Evolutionary conservation across 805 yeast genomes (phyloP), one percentile per base, ranked within the genome.

Genomic region (Candida namnaoensis): DNA sequence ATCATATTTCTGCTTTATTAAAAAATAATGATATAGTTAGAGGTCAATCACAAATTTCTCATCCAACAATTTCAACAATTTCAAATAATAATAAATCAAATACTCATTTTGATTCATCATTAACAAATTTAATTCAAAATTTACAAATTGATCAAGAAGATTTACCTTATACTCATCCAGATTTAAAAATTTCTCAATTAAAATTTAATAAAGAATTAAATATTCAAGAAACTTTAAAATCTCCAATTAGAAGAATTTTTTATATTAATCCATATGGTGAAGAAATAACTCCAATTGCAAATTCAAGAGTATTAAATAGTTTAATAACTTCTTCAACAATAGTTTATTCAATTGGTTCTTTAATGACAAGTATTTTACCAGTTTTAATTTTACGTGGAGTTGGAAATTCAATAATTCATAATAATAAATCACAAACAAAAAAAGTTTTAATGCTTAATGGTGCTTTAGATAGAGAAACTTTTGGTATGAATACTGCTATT

Each of bases 41-140:
- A 0, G 98, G 98, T 11, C 98, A 90, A 58, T 82, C 91, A 4
- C 95, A 88, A 55, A 90, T 90, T 10, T 87, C 96, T 2, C 98
- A 90, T 61, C 98, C 98, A 1, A 30, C 30, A 13, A 38, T 37
- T 12, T 23, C 11, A 11, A 41, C 36, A n/a, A 47, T 54, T 3
- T 41, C 55, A 1, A 32, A 11, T 27, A 27, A 11, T 27, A 27
- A 11, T 19, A 19, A 19, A 19, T 19, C 19, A 19, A 19, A 19
- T 19, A 19, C 19, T 19, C 19, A 19, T 19, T 19, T 19, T 19
- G 19, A 19, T 19, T 19, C 19, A 19, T 19, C 19, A 19, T 19
- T 19, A 19, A 19, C 19, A 19, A 19, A 19, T 19, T 19, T 19
- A 19, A 19, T 19, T 19, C 19, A 19, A 19, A 19, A 19, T 19